phyloP scores from a whole-genome alignment of 192 early-diverging fungal species.

The Umbelopsis isabellina region DNA sequence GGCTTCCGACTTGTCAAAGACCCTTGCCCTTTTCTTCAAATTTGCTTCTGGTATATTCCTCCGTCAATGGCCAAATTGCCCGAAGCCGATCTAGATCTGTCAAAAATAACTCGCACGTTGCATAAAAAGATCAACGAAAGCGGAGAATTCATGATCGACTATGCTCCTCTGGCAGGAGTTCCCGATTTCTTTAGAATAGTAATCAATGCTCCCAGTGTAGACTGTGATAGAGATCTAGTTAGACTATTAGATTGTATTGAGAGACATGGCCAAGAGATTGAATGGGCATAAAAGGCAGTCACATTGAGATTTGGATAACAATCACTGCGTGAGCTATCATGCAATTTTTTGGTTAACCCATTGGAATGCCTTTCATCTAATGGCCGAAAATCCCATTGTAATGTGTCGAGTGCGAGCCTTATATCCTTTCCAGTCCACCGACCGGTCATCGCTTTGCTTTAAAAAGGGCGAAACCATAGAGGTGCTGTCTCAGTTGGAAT shows the following conservation, averaged over 20 bases:
- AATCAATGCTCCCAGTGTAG: conserved; percentile 67
- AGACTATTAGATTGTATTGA: conserved; percentile 63
- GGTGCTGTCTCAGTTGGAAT: conserved; percentile 85
- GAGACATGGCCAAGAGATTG: conserved; percentile 37
- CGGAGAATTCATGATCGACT: conserved; percentile 73
- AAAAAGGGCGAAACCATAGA: conserved; percentile 86
- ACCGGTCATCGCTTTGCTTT: conserved; percentile 81
- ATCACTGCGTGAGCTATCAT: background rate
- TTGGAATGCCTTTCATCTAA: conserved; percentile 16
- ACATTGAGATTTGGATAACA: conserved; percentile 1
- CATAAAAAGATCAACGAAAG: conserved; percentile 48
- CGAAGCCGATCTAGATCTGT: conserved; percentile 31
- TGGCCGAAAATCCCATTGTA: conserved; percentile 16
- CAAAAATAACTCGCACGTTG: conserved; percentile 44
- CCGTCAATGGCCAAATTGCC: background rate
- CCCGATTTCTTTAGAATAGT: conserved; percentile 75
- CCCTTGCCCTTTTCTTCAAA: conserved; percentile 47
- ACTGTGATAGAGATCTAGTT: conserved; percentile 50
- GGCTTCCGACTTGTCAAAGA: conserved; percentile 52
- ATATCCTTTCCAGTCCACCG: conserved; percentile 84
- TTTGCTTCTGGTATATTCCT: conserved; percentile 83
- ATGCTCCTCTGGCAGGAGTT: conserved; percentile 56
- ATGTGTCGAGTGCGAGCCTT: conserved; percentile 67
- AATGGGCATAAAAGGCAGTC: conserved; percentile 24
- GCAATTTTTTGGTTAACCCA: background rate